Conservation (phyloP, 192 early-diverging fungal genomes). For the Backusella circina region DNA sequence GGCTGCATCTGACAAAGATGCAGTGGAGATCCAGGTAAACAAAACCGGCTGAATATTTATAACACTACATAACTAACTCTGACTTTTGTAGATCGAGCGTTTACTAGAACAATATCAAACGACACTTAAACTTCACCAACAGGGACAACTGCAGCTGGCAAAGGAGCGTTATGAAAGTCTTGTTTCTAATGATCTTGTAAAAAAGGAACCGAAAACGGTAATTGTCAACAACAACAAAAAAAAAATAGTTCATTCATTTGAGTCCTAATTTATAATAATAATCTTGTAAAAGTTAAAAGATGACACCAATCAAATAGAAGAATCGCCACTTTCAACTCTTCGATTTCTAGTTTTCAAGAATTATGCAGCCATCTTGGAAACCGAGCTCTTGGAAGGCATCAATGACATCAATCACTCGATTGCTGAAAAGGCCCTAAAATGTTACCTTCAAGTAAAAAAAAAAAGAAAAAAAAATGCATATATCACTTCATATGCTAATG, state of each 20-base stretch:
- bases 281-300: not conserved
- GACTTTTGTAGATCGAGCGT: constrained; percentile 37
- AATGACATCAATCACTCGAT: not conserved
- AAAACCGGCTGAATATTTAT: not conserved
- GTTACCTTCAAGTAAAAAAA: constrained; percentile 46
- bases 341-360: constrained; percentile 50
- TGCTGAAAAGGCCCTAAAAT: constrained; percentile 31
- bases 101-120: constrained; percentile 40
- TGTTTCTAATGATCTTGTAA: constrained; percentile 36
- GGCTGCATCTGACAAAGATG: constrained; percentile 18
- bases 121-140: constrained; percentile 40
- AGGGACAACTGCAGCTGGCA: constrained; percentile 34
- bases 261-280: not conserved
- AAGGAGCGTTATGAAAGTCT: constrained; percentile 34
- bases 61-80: not conserved
- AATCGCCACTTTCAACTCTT: constrained; percentile 34
- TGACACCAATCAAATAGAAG: not conserved
- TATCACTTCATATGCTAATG: not conserved
- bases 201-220: constrained; percentile 34
- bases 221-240: not conserved
- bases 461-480: too few species aligned
- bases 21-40: constrained; percentile 29
- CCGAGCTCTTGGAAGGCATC: constrained; percentile 15
- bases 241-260: not conserved
- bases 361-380: constrained; percentile 48